Evolutionary conservation across 164 flowering plant genomes (phyloP), one percentile per base, ranked within the genome.

Genomic region (Buxus sempervirens): DNA sequence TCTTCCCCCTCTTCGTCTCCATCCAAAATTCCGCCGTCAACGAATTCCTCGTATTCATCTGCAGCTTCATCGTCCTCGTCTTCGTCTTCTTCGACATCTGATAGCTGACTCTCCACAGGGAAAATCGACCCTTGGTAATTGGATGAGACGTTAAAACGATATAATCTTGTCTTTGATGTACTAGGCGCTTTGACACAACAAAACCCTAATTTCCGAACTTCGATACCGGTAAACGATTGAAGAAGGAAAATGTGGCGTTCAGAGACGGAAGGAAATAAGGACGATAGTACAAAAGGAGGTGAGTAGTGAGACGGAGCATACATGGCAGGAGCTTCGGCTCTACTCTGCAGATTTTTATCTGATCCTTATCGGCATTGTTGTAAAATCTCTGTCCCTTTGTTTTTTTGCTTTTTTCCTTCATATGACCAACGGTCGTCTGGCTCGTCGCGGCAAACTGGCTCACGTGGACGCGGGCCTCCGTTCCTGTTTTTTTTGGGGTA

Each of bases 51-150:
- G 54, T 75, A 75, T 45, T 76, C 79, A 25, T 69, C 80, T 5
- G 69, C 73, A 32, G 65, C 76, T 20, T 71, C 84, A 4, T 65
- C 72, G 36, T 74, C 75, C 2, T 79, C 82, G 26, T 78, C 86
- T 4, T 81, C 88, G 26, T 73, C 84, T 48, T 75, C 82, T 0
- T 78, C 81, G 23, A 45, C 72, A 25, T 68, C 69, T 57, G 84
- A 75, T 51, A 78, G 68, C 22, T 75, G 78, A 21, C 65, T 19
- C 26, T 73, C 76, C 14, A 20, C 67, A 19, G 80, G 64, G 56
- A 66, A 65, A 45, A 55, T 18, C 15, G 79, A 64, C 25, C 64
- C 71, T 65, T 70, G 76, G 71, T 51, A 72, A 59, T n/a, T 69
- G 65, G 28, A 67, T 27, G 62, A 59, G 23, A 57, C 9, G 24